Base-by-base conservation (phyloP, 202 grass and related monocot species). In the Bolboschoenoplectus hybrid region DNA sequence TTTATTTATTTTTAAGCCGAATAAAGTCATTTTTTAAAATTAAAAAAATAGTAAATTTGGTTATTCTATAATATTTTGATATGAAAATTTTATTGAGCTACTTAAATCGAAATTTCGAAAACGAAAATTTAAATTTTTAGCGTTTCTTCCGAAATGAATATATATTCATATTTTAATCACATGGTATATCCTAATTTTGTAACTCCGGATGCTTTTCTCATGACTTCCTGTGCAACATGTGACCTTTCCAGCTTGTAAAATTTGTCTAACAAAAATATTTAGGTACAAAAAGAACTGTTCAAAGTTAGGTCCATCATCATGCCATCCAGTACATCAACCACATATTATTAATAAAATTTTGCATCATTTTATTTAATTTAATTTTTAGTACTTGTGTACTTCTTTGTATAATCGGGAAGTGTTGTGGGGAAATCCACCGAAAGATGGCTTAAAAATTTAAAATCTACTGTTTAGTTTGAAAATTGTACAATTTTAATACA, bases 281-380 rank as follows among this genome's bases (percentile, higher is more conserved):
- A 83, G 81, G 81, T 70, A 67, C 62, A 40, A 63, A 49, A 7
- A 83, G 63, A n/a, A 83, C 46, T 67, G 81, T 83, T 68, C 81
- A 83, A 68, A 39, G 81, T 52, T 83, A 40, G 45, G 45, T 83
- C 63, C 12, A 52, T 69, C 34, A 61, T 81, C 44, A 39, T 83
- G 40, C 6, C 44, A 39, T 70, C 67, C 83, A 62, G 32, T 10
- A 39, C 51, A 78, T 38, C 51, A 78, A 13, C 49, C 34, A 57
- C 50, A 14, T 6, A 76, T 76, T 1, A 17, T 36, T 53, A 55
- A 56, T 55, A 52, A 55, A 38, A 17, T 17, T 39, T 39, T 77
- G 26, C 50, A 55, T 5, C 49, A 53, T 55, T 55, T 16, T 68
- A 68, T 11, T 26, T 26, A 26, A 26, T 26, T 7, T 35, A 65